phyloP scores from a whole-genome alignment of 495 filamentous ascomycete species.

The Lentithecium fluviatile region DNA sequence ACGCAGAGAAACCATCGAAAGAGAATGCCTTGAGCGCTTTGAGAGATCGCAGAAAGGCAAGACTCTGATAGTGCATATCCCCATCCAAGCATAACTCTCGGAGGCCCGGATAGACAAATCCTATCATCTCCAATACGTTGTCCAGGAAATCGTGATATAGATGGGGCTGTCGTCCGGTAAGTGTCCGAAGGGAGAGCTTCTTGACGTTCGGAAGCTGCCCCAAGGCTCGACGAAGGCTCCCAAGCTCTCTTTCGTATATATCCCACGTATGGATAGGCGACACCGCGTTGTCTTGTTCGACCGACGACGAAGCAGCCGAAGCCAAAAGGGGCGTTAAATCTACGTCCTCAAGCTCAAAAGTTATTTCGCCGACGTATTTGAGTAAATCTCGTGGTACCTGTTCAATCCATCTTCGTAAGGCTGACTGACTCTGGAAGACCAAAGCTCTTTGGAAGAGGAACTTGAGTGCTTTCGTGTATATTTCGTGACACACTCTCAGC shows the following conservation, averaged over 20 bases:
- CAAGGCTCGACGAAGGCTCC: conserved; percentile 8
- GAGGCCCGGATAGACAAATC: conserved; percentile 10
- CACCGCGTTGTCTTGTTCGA: not conserved
- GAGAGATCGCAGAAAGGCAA: conserved; percentile 9
- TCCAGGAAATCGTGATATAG: conserved; percentile 21
- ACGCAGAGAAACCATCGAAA: conserved; percentile 25
- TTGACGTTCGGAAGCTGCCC: conserved; percentile 11
- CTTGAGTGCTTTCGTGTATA: conserved; percentile 32
- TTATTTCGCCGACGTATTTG: conserved; percentile 15
- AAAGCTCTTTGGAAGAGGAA: conserved; percentile 36
- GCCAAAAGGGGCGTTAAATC: conserved; percentile 24
- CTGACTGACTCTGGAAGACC: conserved; percentile 29
- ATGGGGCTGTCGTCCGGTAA: conserved; percentile 12
- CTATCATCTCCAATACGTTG: conserved; percentile 10
- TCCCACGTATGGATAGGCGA: conserved; percentile 19
- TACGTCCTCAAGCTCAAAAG: conserved; percentile 30
- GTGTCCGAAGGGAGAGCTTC: conserved; percentile 8
- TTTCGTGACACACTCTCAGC: conserved; percentile 29
- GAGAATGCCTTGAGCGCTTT: conserved; percentile 1
- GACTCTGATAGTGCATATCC: conserved; percentile 24
- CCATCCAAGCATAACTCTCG: conserved; percentile 7
- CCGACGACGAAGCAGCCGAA: not conserved
- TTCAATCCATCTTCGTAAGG: conserved; percentile 31
- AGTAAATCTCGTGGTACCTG: not conserved
- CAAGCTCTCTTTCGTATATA: conserved; percentile 22